These are phyloP conservation scores for Hymenoscyphus infarciens DNA, from an alignment of 2,329 filamentous ascomycete genomes.

Conservation along the genomic window DNA sequence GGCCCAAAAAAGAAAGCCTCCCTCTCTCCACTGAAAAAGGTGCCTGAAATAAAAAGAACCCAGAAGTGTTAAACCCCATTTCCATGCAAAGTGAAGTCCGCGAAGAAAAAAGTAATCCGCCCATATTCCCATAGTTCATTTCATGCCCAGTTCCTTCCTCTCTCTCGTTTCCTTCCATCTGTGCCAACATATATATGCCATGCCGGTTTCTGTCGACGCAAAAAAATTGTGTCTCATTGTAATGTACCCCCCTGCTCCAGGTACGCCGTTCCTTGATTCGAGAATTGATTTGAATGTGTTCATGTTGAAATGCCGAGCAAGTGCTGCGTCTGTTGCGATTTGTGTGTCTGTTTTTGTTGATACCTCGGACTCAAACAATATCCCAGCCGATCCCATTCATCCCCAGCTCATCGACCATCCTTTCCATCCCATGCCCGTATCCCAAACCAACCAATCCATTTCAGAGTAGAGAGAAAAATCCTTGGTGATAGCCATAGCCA, in stretches of 20 bases:
- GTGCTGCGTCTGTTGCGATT: neutral
- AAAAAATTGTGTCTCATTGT: neutral
- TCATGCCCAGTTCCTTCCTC: neutral
- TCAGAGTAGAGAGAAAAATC: neutral
- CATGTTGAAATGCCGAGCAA: neutral
- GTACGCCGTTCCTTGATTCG: neutral
- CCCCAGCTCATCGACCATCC: neutral
- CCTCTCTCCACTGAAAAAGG: too few relatives aligned
- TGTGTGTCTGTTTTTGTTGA: neutral
- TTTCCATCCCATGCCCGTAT: neutral
- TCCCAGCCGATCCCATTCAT: neutral
- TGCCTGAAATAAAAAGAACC: too few relatives aligned
- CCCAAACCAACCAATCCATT: neutral
- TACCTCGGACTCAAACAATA: slow-evolving; percentile 1
- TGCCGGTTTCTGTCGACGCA: neutral
- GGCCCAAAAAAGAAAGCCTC: neutral
- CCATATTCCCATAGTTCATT: neutral
- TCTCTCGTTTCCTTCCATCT: too few relatives aligned
- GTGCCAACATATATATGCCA: neutral
- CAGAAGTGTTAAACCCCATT: too few relatives aligned
- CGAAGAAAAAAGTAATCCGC: too few relatives aligned
- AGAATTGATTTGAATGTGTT: neutral
- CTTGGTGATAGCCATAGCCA: neutral
- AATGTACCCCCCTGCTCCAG: neutral
- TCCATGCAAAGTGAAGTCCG: too few relatives aligned